Conservation (phyloP, 306 rosid species). For the Inga leiocalycina region DNA sequence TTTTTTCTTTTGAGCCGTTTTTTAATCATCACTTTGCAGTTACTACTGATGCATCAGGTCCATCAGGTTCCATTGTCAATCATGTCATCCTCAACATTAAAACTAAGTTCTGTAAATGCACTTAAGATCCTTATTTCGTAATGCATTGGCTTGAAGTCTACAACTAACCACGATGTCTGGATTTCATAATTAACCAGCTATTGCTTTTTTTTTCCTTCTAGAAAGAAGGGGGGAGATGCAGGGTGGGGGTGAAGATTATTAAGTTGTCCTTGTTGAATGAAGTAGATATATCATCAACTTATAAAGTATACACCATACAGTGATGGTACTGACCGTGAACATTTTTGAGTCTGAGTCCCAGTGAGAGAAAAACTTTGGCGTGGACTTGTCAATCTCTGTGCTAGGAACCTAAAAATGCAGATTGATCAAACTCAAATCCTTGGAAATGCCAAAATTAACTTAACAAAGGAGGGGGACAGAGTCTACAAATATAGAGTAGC, state of each 20-base stretch:
- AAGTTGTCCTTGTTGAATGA: not conserved
- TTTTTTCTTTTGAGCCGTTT: not conserved
- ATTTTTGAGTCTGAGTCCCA: conserved; percentile 99
- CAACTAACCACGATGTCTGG: not conserved
- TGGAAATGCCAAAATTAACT: not conserved
- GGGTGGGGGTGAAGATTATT: not conserved
- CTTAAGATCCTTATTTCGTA: not conserved
- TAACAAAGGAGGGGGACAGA: not conserved
- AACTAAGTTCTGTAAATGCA: not conserved
- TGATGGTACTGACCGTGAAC: conserved; percentile 74
- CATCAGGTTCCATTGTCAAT: not conserved
- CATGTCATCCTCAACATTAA: not conserved
- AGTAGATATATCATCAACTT: conserved; percentile 9
- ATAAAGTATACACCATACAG: conserved; percentile 21
- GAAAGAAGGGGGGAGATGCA: not conserved
- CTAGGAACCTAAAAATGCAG: conserved; percentile 77
- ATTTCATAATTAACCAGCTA: not conserved
- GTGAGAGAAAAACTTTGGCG: conserved; percentile 92
- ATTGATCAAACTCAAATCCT: conserved; percentile 1
- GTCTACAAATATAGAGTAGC: not conserved
- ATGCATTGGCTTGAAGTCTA: not conserved
- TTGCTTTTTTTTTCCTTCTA: not conserved
- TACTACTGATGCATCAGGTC: not conserved
- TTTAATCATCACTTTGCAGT: not conserved
- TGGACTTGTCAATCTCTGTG: conserved; percentile 88